phyloP scores from a whole-genome alignment of 352 stramenopile species.

The Globisporangium mamillatum region DNA sequence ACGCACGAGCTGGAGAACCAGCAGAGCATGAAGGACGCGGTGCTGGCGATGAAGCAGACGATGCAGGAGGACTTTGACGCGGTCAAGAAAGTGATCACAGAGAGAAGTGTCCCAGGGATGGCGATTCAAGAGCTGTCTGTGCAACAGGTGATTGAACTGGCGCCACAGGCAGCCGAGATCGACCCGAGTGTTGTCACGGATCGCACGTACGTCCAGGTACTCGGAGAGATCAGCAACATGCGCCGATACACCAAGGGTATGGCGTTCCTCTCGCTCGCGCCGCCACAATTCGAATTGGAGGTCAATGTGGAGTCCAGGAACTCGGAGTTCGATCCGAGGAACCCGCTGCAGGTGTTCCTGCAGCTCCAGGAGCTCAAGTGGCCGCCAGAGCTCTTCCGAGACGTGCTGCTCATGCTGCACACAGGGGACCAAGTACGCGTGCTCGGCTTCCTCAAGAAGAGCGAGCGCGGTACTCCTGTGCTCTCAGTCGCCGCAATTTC shows the following conservation, averaged over 20 bases:
- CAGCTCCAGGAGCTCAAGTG: slow-evolving; percentile 33
- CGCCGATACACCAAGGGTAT: slow-evolving; percentile 48
- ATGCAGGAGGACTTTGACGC: slow-evolving; percentile 18
- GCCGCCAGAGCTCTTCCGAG: slow-evolving; percentile 22
- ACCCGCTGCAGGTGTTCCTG: slow-evolving; percentile 38
- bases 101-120: background rate
- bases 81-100: slow-evolving; percentile 14
- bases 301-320: background rate
- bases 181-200: slow-evolving; percentile 9
- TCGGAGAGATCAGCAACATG: slow-evolving; percentile 34
- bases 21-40: slow-evolving; percentile 15
- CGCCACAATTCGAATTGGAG: background rate
- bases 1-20: background rate
- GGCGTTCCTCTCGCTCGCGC: slow-evolving; percentile 39
- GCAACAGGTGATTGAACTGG: slow-evolving; percentile 14
- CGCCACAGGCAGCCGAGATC: slow-evolving; percentile 19
- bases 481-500: slow-evolving; percentile 33
- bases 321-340: background rate
- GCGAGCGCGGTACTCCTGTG: slow-evolving; percentile 37
- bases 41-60: slow-evolving; percentile 19
- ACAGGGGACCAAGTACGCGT: slow-evolving; percentile 36
- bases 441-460: slow-evolving; percentile 37
- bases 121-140: slow-evolving; percentile 15
- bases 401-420: slow-evolving; percentile 32
- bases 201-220: slow-evolving; percentile 32